Conservation (phyloP, 192 early-diverging fungal species). For the Hyaloraphidium curvatum region DNA sequence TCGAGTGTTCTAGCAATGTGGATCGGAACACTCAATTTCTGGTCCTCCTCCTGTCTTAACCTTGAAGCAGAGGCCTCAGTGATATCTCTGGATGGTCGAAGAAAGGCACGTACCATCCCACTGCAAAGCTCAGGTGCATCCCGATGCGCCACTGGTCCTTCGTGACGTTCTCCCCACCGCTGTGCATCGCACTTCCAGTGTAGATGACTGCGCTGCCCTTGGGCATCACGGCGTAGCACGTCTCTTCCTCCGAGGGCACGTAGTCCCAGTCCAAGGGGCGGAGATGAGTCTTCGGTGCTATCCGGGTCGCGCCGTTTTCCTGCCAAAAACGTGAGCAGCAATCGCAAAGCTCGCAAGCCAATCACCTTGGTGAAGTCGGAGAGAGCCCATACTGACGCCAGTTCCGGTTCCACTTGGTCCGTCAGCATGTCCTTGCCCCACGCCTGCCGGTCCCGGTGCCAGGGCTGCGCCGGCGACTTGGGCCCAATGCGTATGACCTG, state of each 20-base stretch:
- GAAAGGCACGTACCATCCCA: not conserved
- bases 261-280: not conserved
- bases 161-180: not conserved
- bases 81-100: not conserved
- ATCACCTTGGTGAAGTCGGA: not conserved
- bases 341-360: not conserved
- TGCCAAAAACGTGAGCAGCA: not conserved
- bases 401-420: not conserved
- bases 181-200: not conserved
- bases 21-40: not conserved
- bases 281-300: not conserved
- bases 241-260: not conserved
- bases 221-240: slow-evolving; percentile 1
- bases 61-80: not conserved
- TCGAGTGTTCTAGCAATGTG: not conserved
- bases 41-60: slow-evolving; percentile 1
- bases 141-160: not conserved
- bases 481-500: not conserved
- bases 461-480: not conserved
- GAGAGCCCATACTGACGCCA: not conserved
- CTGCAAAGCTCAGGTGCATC: slow-evolving; percentile 3
- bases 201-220: not conserved
- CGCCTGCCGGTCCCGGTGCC: not conserved
- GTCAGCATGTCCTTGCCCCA: not conserved
- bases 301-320: not conserved